Conservation (phyloP, 257 asterid species). For the Penstemon davidsonii region DNA sequence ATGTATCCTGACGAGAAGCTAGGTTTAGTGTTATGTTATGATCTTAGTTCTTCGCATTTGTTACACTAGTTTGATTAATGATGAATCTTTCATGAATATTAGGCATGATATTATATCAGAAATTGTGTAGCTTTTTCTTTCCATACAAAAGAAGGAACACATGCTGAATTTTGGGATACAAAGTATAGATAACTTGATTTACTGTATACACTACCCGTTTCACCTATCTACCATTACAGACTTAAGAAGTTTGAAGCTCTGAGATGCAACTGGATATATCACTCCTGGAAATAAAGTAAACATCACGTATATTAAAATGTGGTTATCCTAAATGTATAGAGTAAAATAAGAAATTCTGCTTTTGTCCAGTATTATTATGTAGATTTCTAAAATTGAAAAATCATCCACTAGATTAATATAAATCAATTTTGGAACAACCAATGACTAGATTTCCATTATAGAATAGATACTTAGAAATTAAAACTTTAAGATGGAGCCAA, state of each 20-base stretch:
- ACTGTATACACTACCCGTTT: background rate
- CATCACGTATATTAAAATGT: background rate
- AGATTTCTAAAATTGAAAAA: constrained; percentile 11
- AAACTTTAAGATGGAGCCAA: background rate
- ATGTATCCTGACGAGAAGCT: too few relatives aligned
- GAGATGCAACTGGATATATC: background rate
- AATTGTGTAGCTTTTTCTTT: background rate
- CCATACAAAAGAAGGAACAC: background rate
- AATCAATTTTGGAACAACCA: constrained; percentile 5
- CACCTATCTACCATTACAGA: background rate
- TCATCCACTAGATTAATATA: background rate
- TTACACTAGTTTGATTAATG: background rate
- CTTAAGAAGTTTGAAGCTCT: constrained; percentile 7
- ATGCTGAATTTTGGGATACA: background rate
- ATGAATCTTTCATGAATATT: background rate
- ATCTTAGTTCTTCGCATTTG: background rate
- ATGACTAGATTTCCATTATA: background rate
- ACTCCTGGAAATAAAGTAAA: constrained; percentile 1
- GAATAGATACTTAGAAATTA: background rate
- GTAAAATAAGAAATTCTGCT: constrained; percentile 3
- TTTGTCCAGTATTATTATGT: constrained; percentile 13
- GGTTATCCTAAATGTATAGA: background rate
- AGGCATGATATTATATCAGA: background rate
- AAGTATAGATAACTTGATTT: background rate
- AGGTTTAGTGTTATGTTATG: too few relatives aligned